Base-by-base conservation (phyloP, 352 stramenopile genomes). In the Globisporangium emineosum region DNA sequence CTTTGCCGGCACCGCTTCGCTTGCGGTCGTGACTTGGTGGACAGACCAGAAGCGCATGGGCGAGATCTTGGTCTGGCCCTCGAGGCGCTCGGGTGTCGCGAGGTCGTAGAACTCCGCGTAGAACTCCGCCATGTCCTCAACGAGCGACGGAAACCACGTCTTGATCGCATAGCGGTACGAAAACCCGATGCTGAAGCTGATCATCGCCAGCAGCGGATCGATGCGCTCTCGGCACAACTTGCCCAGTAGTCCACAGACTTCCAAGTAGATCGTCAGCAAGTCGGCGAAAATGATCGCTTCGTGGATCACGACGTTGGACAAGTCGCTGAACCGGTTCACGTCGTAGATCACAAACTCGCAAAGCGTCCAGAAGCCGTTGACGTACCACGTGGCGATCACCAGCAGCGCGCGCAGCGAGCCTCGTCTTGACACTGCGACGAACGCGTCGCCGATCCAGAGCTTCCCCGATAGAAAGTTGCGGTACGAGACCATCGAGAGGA, bases 361-460 rank as follows among this genome's bases (percentile, higher is more conserved):
- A 10, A 85, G 40, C 2, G 67, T 75, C 75, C 75, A 86, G 40
- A 75, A 68, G 3, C 57, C 65, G 60, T 86, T 76, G 13, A 82
- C 65, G n/a, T 62, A 68, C 77, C 77, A 86, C 29, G 73, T 67
- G 17, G 67, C 21, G 27, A 78, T 64, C 10, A 83, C 66, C 15
- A 80, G 59, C 1, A 71, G 54, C 7, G 68, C 64, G 10, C 75
- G 65, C 3, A 79, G 27, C 57, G 70, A 70, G 3, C 19, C 21
- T 12, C 21, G 53, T 25, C 12, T 13, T 3, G 37, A 57, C 10
- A 62, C 56, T 4, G 37, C 42, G 12, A 62, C 56, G 37, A 62
- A 62, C 3, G 23, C 56, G 25, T 62, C 59, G 32, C 49, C 61
- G 51, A 66, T 60, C 61, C 61, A 66, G 27, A 61, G 29, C n/a